Evolutionary conservation across 2,329 filamentous ascomycete species (phyloP), one percentile per base, ranked within the genome.

Genomic region (Claviceps fusiformis): DNA sequence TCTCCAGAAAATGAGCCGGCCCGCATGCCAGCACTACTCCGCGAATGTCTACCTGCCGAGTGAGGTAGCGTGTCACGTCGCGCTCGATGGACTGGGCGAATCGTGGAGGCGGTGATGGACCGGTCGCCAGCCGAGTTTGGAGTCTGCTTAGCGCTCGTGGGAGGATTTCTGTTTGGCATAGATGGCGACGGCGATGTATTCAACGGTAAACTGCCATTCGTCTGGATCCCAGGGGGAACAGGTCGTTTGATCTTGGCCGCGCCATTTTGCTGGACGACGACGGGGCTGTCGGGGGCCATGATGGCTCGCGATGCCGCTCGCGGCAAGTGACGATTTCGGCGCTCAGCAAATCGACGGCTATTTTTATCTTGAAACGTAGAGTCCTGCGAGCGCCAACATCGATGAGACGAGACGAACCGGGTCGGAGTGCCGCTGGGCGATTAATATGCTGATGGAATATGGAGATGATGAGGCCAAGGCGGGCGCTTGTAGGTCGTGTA

Each of bases 211-310:
- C 73, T 70, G 39, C 82, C 82, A 68, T 86, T 87, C 57, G 81
- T 79, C 66, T 86, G 83, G 56, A 86, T 80, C 48, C 81, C 78
- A 50, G 83, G 77, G 43, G 82, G 82, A 53, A 79, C 73, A 58
- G 82, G 83, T 41, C 85, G 83, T 71, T 89, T 89, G 60, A 81
- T 77, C 71, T 89, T 89, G 61, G 67, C 68, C 61, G 70, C 64
- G 62, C 68, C 71, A 64, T 70, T 69, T 56, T 73, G 72, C 61
- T 71, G 71, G 53, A 64, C 61, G 55, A 64, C 61, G 55, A 73
- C 71, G 57, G 76, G 73, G 64, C 77, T 76, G 64, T 78, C 74
- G 58, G 79, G 77, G 66, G 78, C 77, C 79, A 82, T 82, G 60
- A 64, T 67, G 65, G 65, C 61, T 56, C 46, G 54, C 54, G 51